Conservation (phyloP, 306 rosid genomes). For the Dicorynia guianensis region DNA sequence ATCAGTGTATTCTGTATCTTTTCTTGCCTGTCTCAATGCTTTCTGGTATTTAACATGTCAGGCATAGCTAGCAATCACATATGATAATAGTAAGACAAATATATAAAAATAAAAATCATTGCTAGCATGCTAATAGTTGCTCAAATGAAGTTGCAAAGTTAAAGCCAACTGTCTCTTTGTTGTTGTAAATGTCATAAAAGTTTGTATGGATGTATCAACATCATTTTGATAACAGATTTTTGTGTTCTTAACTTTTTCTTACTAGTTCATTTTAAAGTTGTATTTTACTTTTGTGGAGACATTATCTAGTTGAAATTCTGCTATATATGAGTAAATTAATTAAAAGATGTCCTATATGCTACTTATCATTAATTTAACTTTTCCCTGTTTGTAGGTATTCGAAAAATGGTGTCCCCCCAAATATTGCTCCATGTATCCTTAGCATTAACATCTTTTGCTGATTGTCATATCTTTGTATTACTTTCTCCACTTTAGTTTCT, state of each 20-base stretch:
- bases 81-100: background rate
- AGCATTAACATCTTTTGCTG: conserved; percentile 27
- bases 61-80: background rate
- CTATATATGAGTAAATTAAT: no score
- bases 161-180: no score
- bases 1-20: background rate
- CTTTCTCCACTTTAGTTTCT: conserved; percentile 7
- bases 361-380: conserved; percentile 20
- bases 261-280: background rate
- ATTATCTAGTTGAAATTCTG: background rate
- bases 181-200: no score
- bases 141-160: background rate
- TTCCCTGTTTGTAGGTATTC: conserved; percentile 70
- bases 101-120: background rate
- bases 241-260: background rate
- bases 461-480: conserved; percentile 7
- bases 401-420: conserved; percentile 77
- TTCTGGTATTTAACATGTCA: background rate
- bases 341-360: no score
- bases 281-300: background rate
- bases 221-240: background rate
- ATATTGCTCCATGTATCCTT: conserved; percentile 96
- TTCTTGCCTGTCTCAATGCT: background rate
- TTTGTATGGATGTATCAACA: background rate
- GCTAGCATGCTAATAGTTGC: conserved; percentile 3